Evolutionary conservation across 192 early-diverging fungal species (phyloP), one percentile per base, ranked within the genome.

Genomic region (Geranomyces michiganensis): DNA sequence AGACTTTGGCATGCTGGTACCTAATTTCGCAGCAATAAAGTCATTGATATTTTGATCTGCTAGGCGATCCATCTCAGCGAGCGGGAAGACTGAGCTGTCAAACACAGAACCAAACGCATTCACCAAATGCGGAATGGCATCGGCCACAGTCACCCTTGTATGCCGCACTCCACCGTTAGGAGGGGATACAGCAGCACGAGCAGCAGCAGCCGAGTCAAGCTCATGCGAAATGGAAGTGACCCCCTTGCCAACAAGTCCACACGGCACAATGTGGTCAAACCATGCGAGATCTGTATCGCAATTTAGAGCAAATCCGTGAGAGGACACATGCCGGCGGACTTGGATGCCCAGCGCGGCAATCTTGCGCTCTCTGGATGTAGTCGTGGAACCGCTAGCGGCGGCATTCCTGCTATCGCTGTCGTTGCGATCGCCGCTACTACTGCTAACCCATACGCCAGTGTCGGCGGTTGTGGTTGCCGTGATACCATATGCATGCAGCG

Each of bases 291-390:
- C 94, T 0, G 89, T 90, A 56, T 92, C 84, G 77, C 95, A 96
- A 70, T 99, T 99, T 21, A 99, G 84, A 1, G 96, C 97, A 70
- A 99, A 87, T 5, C 97, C 97, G 76, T 97, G 96, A 14, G 87
- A 88, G 26, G 93, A 97, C 27, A 97, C 89, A 71, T 95, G 93
- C 19, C 89, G 75, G 62, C 90, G 90, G 8, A 97, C 84, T 70
- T 95, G 93, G 43, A 96, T 87, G 32, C 95, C 97, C 44, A 99
- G 73, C 8, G 97, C 97, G 0, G 95, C 96, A 43, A 99, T 89
- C 78, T 99, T 99, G 45, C 89, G 79, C 6, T 92, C 85, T 3
- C 36, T 41, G 7, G 85, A 75, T 6, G 19, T 53, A n/a, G 12
- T 47, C 46, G 10, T 47, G 10, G 46, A 19, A 47, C 19, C 19